Conservation (phyloP, 306 rosid genomes). For the Coriaria nepalensis region DNA sequence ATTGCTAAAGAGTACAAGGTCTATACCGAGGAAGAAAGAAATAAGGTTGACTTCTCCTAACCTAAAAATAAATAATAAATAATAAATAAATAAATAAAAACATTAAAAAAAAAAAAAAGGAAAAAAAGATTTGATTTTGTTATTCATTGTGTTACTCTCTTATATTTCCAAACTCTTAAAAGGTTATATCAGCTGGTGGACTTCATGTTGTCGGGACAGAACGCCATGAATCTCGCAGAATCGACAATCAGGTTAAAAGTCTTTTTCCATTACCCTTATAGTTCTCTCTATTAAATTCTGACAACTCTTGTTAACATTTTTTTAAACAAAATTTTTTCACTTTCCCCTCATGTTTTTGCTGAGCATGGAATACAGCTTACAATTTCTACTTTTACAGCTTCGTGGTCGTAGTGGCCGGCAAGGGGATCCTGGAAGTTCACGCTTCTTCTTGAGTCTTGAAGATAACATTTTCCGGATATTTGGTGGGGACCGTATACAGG, state of each 20-base stretch:
- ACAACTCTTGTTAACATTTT: not conserved
- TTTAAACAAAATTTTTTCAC: slow-evolving; percentile 7
- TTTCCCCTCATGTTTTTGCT: slow-evolving; percentile 9
- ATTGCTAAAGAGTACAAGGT: slow-evolving; percentile 72
- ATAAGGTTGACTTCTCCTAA: slow-evolving; percentile 37
- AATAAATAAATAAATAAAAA: too few species aligned
- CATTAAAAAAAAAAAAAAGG: too few species aligned
- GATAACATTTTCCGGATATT: slow-evolving; percentile 90
- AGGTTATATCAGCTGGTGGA: slow-evolving; percentile 97
- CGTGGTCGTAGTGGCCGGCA: slow-evolving; percentile 97
- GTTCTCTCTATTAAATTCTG: slow-evolving; percentile 4
- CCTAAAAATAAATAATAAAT: too few species aligned
- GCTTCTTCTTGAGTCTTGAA: slow-evolving; percentile 94
- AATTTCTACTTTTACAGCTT: slow-evolving; percentile 35
- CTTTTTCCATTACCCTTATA: slow-evolving; percentile 1
- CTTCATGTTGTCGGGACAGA: slow-evolving; percentile 91
- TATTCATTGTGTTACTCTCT: slow-evolving; percentile 12
- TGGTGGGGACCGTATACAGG: slow-evolving; percentile 97
- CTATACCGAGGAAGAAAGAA: slow-evolving; percentile 81
- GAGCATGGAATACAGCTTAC: slow-evolving; percentile 12
- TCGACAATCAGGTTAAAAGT: slow-evolving; percentile 89
- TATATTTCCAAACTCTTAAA: slow-evolving; percentile 16
- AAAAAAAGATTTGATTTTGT: slow-evolving; percentile 8
- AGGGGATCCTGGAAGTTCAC: slow-evolving; percentile 96
- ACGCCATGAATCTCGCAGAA: slow-evolving; percentile 90